Percentiles rank a stretch among this genome's conserved stretches.
phyloP scores from a whole-genome alignment of 805 yeast species.

The Candida golubevii region DNA sequence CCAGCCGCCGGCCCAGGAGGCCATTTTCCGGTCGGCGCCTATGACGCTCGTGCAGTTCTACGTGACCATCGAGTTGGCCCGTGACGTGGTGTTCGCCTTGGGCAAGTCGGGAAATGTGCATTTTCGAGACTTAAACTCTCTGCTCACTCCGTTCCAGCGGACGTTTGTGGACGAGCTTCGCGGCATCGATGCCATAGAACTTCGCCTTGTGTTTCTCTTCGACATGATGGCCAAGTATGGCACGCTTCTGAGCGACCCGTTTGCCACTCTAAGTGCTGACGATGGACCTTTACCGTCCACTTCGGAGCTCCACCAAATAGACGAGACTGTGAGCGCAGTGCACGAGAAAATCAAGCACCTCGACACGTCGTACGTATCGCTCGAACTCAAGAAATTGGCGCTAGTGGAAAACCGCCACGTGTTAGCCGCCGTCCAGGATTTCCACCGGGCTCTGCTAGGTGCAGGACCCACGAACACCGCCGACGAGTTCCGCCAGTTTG shows the following conservation, averaged over 20 bases:
- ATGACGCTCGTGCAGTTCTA: slow-evolving; percentile 47
- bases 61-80: slow-evolving; percentile 42
- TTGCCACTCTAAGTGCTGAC: slow-evolving; percentile 42
- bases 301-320: slow-evolving; percentile 34
- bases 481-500: slow-evolving; percentile 19
- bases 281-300: slow-evolving; percentile 35
- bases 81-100: slow-evolving; percentile 37
- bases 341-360: slow-evolving; percentile 34
- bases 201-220: slow-evolving; percentile 26
- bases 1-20: slow-evolving; percentile 22
- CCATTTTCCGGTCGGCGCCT: slow-evolving; percentile 45
- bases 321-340: slow-evolving; percentile 21
- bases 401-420: slow-evolving; percentile 36
- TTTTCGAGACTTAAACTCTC: slow-evolving; percentile 47
- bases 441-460: slow-evolving; percentile 25
- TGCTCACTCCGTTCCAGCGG: slow-evolving; percentile 42
- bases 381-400: slow-evolving; percentile 22
- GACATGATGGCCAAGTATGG: slow-evolving; percentile 29
- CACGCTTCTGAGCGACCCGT: slow-evolving; percentile 23
- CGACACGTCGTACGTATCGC: slow-evolving; percentile 28
- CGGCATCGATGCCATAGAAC: slow-evolving; percentile 30
- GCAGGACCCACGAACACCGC: slow-evolving; percentile 1
- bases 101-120: slow-evolving; percentile 41
- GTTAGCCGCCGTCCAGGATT: slow-evolving; percentile 27
- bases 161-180: slow-evolving; percentile 42